Evolutionary conservation across 2,329 filamentous ascomycete genomes (phyloP).

Genomic region (Rhynchosporium secalis): DNA sequence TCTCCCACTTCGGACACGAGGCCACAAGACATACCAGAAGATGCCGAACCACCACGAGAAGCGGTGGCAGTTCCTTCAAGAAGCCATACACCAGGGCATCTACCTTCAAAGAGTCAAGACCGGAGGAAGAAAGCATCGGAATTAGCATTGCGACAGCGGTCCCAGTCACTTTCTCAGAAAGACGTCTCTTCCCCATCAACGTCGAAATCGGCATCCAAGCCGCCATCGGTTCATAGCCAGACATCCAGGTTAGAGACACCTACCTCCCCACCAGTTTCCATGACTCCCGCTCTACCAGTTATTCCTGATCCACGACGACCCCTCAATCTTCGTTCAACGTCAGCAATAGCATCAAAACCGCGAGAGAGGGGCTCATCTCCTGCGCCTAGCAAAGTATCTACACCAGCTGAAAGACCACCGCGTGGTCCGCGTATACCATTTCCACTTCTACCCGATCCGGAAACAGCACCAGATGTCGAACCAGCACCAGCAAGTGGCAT

Average conservation of each 20-base stretch:
- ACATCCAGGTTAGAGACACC: constrained; percentile 27
- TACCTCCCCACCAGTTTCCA: constrained; percentile 27
- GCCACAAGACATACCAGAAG: constrained; percentile 42
- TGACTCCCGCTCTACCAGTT: constrained; percentile 23
- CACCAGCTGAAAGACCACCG: constrained; percentile 30
- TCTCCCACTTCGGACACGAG: constrained; percentile 40
- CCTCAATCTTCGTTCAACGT: constrained; percentile 51
- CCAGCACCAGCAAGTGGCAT: constrained; percentile 67
- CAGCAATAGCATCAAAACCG: constrained; percentile 38
- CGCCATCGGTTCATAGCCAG: constrained; percentile 23
- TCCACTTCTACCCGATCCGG: constrained; percentile 57
- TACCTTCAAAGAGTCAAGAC: constrained; percentile 55
- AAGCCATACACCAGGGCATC: constrained; percentile 63
- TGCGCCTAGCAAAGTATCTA: constrained; percentile 26
- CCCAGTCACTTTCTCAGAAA: constrained; percentile 40
- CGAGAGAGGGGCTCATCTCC: constrained; percentile 29
- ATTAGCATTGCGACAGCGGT: constrained; percentile 38
- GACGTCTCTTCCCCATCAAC: constrained; percentile 30
- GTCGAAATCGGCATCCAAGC: constrained; percentile 30
- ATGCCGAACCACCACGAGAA: constrained; percentile 42
- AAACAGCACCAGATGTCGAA: constrained; percentile 58
- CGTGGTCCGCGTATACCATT: constrained; percentile 49
- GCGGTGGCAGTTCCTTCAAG: constrained; percentile 45
- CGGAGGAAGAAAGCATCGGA: constrained; percentile 37
- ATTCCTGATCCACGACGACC: constrained; percentile 43